A percentile compares a stretch with the other conserved stretches of the same genome.
These are phyloP conservation scores for Tetraselmis striata DNA, from an alignment of 139 green algal species.

Conservation along the genomic window DNA sequence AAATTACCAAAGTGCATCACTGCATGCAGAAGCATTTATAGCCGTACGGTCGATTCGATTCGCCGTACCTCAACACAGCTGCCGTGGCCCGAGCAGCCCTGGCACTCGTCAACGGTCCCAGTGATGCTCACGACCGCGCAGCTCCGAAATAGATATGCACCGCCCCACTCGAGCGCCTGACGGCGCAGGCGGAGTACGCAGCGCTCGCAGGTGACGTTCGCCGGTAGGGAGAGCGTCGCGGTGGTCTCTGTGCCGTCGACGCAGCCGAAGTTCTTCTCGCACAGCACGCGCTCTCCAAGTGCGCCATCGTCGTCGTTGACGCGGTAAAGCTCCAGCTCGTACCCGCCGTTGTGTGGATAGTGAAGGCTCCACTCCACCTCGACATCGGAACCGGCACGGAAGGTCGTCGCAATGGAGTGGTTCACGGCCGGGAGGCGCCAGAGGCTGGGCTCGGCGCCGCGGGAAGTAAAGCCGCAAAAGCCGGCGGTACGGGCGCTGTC, in stretches of 20 bases:
- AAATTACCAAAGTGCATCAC: too few species aligned
- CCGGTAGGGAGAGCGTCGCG: slow-evolving; percentile 2
- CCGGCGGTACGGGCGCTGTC: background rate
- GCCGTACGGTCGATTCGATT: too few species aligned
- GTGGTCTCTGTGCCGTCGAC: slow-evolving; percentile 15
- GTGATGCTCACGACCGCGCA: slow-evolving; percentile 16
- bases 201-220: slow-evolving; percentile 2
- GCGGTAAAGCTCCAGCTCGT: slow-evolving; percentile 12
- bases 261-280: slow-evolving; percentile 7
- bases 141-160: slow-evolving; percentile 14
- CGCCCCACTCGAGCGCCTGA: slow-evolving; percentile 22
- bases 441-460: background rate
- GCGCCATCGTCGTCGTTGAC: background rate
- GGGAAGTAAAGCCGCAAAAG: background rate
- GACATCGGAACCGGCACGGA: background rate
- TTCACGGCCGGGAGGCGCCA: background rate
- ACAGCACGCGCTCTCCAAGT: background rate
- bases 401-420: background rate
- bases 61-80: slow-evolving; percentile 4
- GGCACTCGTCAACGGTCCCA: slow-evolving; percentile 7
- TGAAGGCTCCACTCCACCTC: slow-evolving; percentile 16
- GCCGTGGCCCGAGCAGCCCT: slow-evolving; percentile 19
- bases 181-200: slow-evolving; percentile 11
- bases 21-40: too few species aligned
- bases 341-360: slow-evolving; percentile 23